Percentiles rank a stretch among this genome's conserved stretches.
These are phyloP conservation scores for Cutaneotrichosporon sp. DNA, from an alignment of 1,284 basidiomycete genomes.

Conservation along the genomic window DNA sequence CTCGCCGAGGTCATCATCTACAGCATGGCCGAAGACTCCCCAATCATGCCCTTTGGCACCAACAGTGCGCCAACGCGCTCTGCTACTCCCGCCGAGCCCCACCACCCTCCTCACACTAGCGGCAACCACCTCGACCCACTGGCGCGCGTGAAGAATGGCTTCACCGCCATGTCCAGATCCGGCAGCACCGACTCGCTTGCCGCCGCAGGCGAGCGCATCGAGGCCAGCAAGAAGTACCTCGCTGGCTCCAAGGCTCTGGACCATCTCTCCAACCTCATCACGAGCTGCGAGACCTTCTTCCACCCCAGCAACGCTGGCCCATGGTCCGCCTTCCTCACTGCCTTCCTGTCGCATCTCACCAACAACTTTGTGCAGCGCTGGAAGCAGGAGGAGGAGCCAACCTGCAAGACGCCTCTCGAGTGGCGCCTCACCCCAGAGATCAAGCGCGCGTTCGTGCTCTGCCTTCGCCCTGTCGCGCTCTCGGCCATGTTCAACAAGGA, in stretches of 20 bases:
- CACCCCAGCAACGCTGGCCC: conserved; percentile 56
- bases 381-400: conserved; percentile 75
- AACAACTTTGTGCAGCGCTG: conserved; percentile 82
- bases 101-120: conserved; percentile 9
- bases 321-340: conserved; percentile 61
- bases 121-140: conserved; percentile 21
- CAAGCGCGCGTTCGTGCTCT: conserved; percentile 77
- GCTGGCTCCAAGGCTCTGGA: conserved; percentile 89
- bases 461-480: conserved; percentile 82
- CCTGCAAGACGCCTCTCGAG: conserved; percentile 74
- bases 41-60: conserved; percentile 52
- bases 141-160: conserved; percentile 39
- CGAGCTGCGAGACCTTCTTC: conserved; percentile 77
- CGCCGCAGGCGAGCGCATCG: conserved; percentile 45
- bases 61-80: conserved; percentile 47
- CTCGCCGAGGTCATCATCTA: conserved; percentile 88
- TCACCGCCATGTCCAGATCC: conserved; percentile 52
- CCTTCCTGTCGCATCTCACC: conserved; percentile 75
- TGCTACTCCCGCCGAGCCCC: conserved; percentile 56
- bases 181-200: conserved; percentile 47
- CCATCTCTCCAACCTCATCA: conserved; percentile 82
- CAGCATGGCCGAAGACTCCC: conserved; percentile 84
- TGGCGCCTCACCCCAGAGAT: conserved; percentile 80
- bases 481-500: conserved; percentile 94
- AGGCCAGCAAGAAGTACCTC: conserved; percentile 59